These are phyloP conservation scores for Spathaspora passalidarum DNA, from an alignment of 805 yeast genomes.

Conservation along the genomic window DNA sequence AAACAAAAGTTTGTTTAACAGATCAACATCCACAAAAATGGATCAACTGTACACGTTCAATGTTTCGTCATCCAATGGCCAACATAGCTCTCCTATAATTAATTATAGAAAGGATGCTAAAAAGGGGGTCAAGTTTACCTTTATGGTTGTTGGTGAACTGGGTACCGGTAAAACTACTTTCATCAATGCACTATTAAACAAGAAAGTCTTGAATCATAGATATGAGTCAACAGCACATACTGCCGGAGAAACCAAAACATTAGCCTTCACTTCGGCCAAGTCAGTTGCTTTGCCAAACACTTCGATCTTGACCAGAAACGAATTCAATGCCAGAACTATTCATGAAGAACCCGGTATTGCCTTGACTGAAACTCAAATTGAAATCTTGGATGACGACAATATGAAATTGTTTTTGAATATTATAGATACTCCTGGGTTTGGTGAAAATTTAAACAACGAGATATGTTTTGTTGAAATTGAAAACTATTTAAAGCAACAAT, in stretches of 20 bases:
- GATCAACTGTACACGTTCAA: slow-evolving; percentile 16
- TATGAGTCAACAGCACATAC: slow-evolving; percentile 31
- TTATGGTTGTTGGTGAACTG: slow-evolving; percentile 68
- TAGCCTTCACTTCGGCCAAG: slow-evolving; percentile 56
- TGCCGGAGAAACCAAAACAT: slow-evolving; percentile 42
- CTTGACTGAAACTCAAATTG: slow-evolving; percentile 63
- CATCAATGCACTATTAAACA: slow-evolving; percentile 63
- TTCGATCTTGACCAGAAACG: slow-evolving; percentile 50
- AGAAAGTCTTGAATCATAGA: slow-evolving; percentile 58
- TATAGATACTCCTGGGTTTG: slow-evolving; percentile 74
- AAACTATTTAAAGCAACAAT: slow-evolving; percentile 69
- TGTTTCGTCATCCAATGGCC: neutral
- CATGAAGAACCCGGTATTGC: slow-evolving; percentile 73
- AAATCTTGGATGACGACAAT: slow-evolving; percentile 58
- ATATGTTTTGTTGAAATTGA: slow-evolving; percentile 65
- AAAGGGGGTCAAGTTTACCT: slow-evolving; percentile 70
- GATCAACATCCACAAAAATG: slow-evolving; percentile 13
- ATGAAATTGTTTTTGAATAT: slow-evolving; percentile 55
- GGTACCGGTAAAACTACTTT: slow-evolving; percentile 81
- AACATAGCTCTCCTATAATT: slow-evolving; percentile 39
- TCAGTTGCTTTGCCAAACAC: slow-evolving; percentile 55
- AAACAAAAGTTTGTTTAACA: too few species aligned
- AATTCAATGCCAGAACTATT: slow-evolving; percentile 60
- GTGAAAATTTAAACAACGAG: slow-evolving; percentile 70
- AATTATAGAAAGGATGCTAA: slow-evolving; percentile 64